These are phyloP conservation scores for Fusarium floridanum DNA, from an alignment of 2,329 filamentous ascomycete species.

Conservation along the genomic window DNA sequence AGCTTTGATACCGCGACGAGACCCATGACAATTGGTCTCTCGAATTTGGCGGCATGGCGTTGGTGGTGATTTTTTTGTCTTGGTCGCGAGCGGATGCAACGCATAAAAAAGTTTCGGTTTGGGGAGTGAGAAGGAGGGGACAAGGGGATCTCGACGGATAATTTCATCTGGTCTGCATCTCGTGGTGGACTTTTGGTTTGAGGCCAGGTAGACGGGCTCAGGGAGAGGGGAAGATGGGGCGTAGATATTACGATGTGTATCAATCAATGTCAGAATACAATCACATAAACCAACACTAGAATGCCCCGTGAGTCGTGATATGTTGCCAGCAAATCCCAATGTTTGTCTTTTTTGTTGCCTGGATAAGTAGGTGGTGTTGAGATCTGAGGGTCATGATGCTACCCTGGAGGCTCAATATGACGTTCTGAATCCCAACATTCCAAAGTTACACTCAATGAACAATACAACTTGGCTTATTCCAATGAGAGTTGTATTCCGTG, in stretches of 20 bases:
- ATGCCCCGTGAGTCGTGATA: neutral
- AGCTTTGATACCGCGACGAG: slow-evolving; percentile 45
- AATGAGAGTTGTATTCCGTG: neutral
- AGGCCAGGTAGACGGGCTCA: neutral
- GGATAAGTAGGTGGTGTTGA: neutral
- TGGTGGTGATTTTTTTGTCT: slow-evolving; percentile 45
- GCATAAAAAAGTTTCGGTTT: slow-evolving; percentile 16
- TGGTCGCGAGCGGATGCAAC: slow-evolving; percentile 24
- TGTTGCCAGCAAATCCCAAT: neutral
- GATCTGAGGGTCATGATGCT: neutral
- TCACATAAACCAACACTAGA: neutral
- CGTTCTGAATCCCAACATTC: neutral
- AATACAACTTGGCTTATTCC: neutral
- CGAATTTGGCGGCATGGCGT: slow-evolving; percentile 46
- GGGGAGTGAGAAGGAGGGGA: neutral
- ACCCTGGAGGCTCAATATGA: neutral
- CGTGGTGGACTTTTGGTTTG: neutral
- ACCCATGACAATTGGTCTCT: slow-evolving; percentile 35
- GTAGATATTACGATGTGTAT: slow-evolving; percentile 22
- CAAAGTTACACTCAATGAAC: neutral
- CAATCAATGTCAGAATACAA: slow-evolving; percentile 24
- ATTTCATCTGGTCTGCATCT: neutral
- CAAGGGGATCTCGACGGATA: neutral
- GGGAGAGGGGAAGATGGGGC: neutral
- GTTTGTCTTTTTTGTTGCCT: neutral